These are phyloP conservation scores for Neurospora sp. DNA, from an alignment of 495 filamentous ascomycete species.

Conservation along the genomic window DNA sequence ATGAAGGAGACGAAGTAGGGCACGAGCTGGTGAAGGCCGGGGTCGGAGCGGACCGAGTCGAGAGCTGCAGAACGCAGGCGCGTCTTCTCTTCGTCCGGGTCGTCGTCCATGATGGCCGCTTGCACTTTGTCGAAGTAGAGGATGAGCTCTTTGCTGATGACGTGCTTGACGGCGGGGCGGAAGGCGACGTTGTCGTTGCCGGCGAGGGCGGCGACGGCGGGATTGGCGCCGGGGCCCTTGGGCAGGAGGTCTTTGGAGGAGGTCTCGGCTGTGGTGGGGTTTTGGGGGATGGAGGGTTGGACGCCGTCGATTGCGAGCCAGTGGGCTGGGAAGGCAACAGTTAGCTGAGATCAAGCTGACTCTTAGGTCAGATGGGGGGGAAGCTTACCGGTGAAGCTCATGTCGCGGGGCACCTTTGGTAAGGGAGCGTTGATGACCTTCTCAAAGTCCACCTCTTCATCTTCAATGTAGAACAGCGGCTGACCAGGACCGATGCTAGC, in stretches of 20 bases:
- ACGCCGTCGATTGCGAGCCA: slow-evolving; percentile 96
- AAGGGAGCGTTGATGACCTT: slow-evolving; percentile 94
- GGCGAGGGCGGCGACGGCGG: slow-evolving; percentile 69
- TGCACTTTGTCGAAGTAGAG: slow-evolving; percentile 96
- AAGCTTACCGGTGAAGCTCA: slow-evolving; percentile 76
- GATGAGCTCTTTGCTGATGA: slow-evolving; percentile 87
- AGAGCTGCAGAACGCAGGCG: slow-evolving; percentile 73
- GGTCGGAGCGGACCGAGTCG: slow-evolving; percentile 71
- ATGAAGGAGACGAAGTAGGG: slow-evolving; percentile 96
- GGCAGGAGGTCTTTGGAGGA: slow-evolving; percentile 74
- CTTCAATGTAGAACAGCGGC: slow-evolving; percentile 92
- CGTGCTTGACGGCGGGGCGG: slow-evolving; percentile 86
- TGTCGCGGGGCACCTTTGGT: slow-evolving; percentile 89
- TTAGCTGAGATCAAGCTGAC: slow-evolving; percentile 8
- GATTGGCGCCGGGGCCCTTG: slow-evolving; percentile 79
- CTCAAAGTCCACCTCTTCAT: slow-evolving; percentile 97
- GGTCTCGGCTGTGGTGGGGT: slow-evolving; percentile 73
- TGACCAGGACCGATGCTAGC: slow-evolving; percentile 90
- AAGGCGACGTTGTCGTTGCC: slow-evolving; percentile 73
- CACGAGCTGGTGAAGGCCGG: slow-evolving; percentile 85
- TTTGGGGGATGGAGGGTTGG: slow-evolving; percentile 90
- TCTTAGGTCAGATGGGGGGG: not conserved
- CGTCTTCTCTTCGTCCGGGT: slow-evolving; percentile 57
- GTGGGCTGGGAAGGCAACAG: slow-evolving; percentile 49
- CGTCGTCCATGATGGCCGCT: slow-evolving; percentile 73